Percentiles rank a stretch among this genome's conserved stretches.
These are phyloP conservation scores for Rhodotorula paludigena DNA, from an alignment of 768 basidiomycete genomes.

Conservation along the genomic window DNA sequence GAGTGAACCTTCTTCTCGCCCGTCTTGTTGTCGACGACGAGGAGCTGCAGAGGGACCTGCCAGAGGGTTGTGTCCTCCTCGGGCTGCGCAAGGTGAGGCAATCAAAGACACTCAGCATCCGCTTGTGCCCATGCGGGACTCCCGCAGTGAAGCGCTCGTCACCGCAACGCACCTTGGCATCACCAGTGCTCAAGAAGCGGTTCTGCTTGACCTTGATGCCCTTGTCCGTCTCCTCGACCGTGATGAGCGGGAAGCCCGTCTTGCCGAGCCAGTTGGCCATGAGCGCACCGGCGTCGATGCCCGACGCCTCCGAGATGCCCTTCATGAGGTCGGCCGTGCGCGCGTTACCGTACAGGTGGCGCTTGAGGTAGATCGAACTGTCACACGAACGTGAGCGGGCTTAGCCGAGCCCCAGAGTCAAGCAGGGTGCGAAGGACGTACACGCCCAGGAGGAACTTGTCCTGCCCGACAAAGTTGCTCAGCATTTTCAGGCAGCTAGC, in stretches of 20 bases:
- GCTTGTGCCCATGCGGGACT: too few species aligned
- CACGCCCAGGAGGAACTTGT: constrained; percentile 57
- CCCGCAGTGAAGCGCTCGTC: too few species aligned
- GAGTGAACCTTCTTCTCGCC: constrained; percentile 62
- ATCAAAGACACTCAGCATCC: not conserved
- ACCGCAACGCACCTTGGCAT: constrained; percentile 18
- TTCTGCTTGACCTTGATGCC: constrained; percentile 80
- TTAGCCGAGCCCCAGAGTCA: not conserved
- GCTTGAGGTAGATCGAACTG: constrained; percentile 77
- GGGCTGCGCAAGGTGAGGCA: constrained; percentile 46
- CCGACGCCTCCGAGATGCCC: constrained; percentile 71
- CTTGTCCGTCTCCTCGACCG: constrained; percentile 67
- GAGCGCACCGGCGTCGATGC: constrained; percentile 65
- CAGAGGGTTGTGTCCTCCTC: constrained; percentile 86
- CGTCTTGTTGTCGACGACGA: constrained; percentile 56
- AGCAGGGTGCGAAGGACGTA: not conserved
- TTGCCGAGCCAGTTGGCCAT: constrained; percentile 89
- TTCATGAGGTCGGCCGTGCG: constrained; percentile 81
- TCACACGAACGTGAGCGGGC: not conserved
- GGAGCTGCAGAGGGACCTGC: constrained; percentile 74
- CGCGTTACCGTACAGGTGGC: constrained; percentile 76
- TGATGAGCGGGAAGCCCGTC: constrained; percentile 84
- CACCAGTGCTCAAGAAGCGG: constrained; percentile 71
- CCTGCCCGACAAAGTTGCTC: constrained; percentile 78
- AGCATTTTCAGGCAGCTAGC: constrained; percentile 85